Percentiles rank a stretch among this genome's conserved stretches.
These are phyloP conservation scores for Medicago lupulina DNA, from an alignment of 306 rosid genomes.

Conservation along the genomic window DNA sequence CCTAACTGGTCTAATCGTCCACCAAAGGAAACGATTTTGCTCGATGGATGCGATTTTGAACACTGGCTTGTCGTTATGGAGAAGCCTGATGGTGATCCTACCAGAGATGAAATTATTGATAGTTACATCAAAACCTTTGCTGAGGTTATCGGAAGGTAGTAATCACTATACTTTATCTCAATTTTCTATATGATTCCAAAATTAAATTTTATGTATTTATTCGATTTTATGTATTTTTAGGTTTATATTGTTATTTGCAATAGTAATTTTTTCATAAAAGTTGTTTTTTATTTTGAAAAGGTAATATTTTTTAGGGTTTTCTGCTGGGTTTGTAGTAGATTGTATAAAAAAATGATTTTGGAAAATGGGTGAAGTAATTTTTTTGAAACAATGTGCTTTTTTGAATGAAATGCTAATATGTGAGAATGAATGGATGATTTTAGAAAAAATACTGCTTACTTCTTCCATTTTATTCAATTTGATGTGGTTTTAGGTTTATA, in stretches of 20 bases:
- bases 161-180: not conserved
- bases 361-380: too few relatives aligned
- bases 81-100: conserved; percentile 71
- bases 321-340: not conserved
- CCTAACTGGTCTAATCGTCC: conserved; percentile 97
- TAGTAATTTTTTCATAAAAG: too few relatives aligned
- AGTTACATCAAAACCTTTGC: conserved; percentile 79
- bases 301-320: too few relatives aligned
- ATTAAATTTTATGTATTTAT: not conserved
- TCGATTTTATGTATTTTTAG: too few relatives aligned
- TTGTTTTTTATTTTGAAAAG: too few relatives aligned
- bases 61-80: conserved; percentile 98
- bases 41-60: conserved; percentile 95
- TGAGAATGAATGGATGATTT: too few relatives aligned
- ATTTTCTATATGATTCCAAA: not conserved
- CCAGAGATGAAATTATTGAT: conserved; percentile 84
- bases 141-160: conserved; percentile 73
- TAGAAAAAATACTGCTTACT: not conserved
- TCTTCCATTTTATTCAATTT: not conserved
- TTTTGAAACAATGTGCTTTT: too few relatives aligned
- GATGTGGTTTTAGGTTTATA: not conserved
- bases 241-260: too few relatives aligned
- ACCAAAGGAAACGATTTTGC: conserved; percentile 89
- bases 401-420: too few relatives aligned
- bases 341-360: not conserved